These are phyloP conservation scores for Hsuehochloa calcarea DNA, from an alignment of 176 grass and related monocot genomes.

Conservation along the genomic window DNA sequence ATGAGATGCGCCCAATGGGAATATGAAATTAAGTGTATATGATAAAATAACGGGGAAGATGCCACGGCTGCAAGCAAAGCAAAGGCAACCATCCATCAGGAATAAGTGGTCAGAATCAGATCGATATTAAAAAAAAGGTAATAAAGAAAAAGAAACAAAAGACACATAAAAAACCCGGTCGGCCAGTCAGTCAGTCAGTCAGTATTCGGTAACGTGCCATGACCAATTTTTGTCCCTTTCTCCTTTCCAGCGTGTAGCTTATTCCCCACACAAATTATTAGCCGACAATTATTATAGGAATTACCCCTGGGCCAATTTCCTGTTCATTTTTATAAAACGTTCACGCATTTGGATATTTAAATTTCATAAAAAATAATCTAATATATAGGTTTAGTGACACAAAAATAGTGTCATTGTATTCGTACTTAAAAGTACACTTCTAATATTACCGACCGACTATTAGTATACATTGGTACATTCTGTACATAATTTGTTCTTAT, in stretches of 20 bases:
- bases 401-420: too few species aligned
- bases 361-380: neutral
- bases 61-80: conserved; percentile 50
- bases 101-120: neutral
- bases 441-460: too few species aligned
- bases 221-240: conserved; percentile 3
- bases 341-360: neutral
- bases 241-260: neutral
- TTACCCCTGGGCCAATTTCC: neutral
- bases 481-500: too few species aligned
- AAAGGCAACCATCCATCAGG: neutral
- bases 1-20: neutral
- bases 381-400: neutral
- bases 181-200: neutral
- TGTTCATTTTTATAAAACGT: neutral
- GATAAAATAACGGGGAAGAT: conserved; percentile 17
- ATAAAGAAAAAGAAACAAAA: neutral
- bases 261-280: neutral
- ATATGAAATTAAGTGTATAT: neutral
- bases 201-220: neutral
- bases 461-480: too few species aligned
- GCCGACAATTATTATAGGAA: neutral
- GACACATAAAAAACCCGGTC: neutral
- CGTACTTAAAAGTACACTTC: too few species aligned
- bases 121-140: neutral